phyloP scores from a whole-genome alignment of 129 eudicot genomes.

The Dittrichia graveolens region DNA sequence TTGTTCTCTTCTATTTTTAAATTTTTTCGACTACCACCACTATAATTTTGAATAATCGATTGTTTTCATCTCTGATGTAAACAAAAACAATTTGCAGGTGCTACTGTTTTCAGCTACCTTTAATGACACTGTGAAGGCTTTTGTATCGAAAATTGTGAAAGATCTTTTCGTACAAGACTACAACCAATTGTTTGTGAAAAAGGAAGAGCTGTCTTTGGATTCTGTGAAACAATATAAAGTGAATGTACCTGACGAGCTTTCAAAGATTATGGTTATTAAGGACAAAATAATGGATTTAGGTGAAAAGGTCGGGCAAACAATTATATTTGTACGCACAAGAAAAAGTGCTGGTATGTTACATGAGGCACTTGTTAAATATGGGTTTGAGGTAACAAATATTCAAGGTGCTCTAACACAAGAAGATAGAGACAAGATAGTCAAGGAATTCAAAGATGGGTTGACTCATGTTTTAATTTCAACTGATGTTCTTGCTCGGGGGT shows the following conservation, averaged over 20 bases:
- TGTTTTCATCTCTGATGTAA: constrained; percentile 9
- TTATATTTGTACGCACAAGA: constrained; percentile 65
- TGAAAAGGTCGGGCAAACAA: constrained; percentile 71
- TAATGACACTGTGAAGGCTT: constrained; percentile 56
- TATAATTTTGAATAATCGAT: too few relatives aligned
- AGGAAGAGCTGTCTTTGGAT: constrained; percentile 74
- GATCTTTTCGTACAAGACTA: constrained; percentile 53
- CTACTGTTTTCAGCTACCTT: constrained; percentile 84
- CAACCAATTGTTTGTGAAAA: constrained; percentile 71
- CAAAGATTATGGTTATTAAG: constrained; percentile 59
- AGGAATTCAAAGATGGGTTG: constrained; percentile 74
- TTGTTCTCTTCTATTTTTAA: too few relatives aligned
- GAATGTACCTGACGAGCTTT: constrained; percentile 52
- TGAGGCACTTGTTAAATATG: constrained; percentile 47
- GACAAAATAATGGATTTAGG: constrained; percentile 64
- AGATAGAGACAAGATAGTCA: constrained; percentile 76
- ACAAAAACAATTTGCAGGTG: constrained; percentile 45
- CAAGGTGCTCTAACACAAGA: constrained; percentile 72
- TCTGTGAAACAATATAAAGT: constrained; percentile 71
- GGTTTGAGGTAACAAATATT: constrained; percentile 79
- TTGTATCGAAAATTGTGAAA: constrained; percentile 55
- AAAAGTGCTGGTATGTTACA: constrained; percentile 60
- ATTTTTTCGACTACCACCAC: too few relatives aligned
- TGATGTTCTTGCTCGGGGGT: constrained; percentile 85
- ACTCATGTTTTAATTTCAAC: constrained; percentile 83